phyloP scores from a whole-genome alignment of 2,329 filamentous ascomycete species.

The Alternaria sp. region DNA sequence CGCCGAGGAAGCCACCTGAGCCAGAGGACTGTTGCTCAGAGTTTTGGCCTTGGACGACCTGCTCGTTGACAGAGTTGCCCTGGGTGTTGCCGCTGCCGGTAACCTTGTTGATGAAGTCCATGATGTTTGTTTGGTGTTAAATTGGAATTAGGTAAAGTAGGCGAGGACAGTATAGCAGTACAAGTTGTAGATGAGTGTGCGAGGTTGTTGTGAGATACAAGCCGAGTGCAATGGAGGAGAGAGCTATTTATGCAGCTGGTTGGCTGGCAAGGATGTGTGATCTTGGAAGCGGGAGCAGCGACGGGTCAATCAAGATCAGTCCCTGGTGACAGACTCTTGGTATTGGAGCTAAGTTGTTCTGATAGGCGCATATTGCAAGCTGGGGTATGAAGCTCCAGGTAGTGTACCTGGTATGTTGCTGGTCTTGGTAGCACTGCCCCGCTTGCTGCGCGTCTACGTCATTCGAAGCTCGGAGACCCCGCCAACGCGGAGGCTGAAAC shows the following conservation, averaged over 20 bases:
- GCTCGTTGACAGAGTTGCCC: constrained; percentile 40
- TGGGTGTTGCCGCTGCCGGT: constrained; percentile 50
- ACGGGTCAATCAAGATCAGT: constrained; percentile 16
- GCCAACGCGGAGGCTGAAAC: constrained; percentile 4
- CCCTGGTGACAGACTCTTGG: constrained; percentile 6
- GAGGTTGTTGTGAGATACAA: constrained; percentile 8
- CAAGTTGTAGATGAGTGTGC: constrained; percentile 9
- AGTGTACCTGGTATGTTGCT: constrained; percentile 18
- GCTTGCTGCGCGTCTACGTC: constrained; percentile 17
- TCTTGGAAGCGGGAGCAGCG: constrained; percentile 4
- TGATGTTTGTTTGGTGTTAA: constrained; percentile 25
- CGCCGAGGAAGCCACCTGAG: constrained; percentile 61
- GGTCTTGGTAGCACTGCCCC: constrained; percentile 9
- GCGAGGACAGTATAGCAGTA: neutral
- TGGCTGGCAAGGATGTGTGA: neutral
- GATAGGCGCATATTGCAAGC: neutral
- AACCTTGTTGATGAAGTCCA: constrained; percentile 60
- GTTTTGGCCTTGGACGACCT: constrained; percentile 35
- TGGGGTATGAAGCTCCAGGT: constrained; percentile 9
- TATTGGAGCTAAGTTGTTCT: constrained; percentile 1
- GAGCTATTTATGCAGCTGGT: constrained; percentile 23
- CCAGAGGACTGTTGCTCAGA: constrained; percentile 43
- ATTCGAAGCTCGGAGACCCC: constrained; percentile 10
- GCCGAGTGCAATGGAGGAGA: neutral
- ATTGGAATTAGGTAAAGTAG: constrained; percentile 21